phyloP scores from a whole-genome alignment of 352 stramenopile species.

The Phytophthora colocasiae region DNA sequence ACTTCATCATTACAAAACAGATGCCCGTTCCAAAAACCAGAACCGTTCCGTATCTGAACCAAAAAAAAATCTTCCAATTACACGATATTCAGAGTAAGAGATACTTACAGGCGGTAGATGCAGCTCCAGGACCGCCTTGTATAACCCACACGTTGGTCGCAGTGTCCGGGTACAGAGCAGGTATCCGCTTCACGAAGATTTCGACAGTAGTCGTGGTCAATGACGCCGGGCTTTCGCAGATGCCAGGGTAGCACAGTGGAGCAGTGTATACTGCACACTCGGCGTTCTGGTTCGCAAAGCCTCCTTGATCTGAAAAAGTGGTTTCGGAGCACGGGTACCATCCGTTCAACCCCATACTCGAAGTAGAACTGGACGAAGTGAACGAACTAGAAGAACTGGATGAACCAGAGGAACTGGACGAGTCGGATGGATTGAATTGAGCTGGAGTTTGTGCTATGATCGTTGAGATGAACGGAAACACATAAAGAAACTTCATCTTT shows the following conservation, averaged over 20 bases:
- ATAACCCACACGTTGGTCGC: constrained; percentile 48
- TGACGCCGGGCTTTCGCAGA: constrained; percentile 18
- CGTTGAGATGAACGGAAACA: constrained; percentile 3
- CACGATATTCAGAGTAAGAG: background rate
- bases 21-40: too few relatives aligned
- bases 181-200: constrained; percentile 50
- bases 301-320: constrained; percentile 33
- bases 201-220: constrained; percentile 24
- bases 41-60: too few relatives aligned
- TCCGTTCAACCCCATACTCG: constrained; percentile 21
- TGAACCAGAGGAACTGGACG: background rate
- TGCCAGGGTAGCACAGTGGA: constrained; percentile 43
- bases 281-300: constrained; percentile 10
- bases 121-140: constrained; percentile 44
- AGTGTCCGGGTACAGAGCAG: constrained; percentile 9
- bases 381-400: background rate
- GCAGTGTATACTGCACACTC: constrained; percentile 45
- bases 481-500: constrained; percentile 4
- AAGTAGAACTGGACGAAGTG: too few relatives aligned
- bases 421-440: constrained; percentile 1
- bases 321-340: constrained; percentile 42
- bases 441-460: constrained; percentile 4
- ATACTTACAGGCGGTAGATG: constrained; percentile 44
- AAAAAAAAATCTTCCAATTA: too few relatives aligned
- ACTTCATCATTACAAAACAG: too few relatives aligned